Evolutionary conservation across 345 rosid species (phyloP).

Genomic region (Eucalyptus decipiens): DNA sequence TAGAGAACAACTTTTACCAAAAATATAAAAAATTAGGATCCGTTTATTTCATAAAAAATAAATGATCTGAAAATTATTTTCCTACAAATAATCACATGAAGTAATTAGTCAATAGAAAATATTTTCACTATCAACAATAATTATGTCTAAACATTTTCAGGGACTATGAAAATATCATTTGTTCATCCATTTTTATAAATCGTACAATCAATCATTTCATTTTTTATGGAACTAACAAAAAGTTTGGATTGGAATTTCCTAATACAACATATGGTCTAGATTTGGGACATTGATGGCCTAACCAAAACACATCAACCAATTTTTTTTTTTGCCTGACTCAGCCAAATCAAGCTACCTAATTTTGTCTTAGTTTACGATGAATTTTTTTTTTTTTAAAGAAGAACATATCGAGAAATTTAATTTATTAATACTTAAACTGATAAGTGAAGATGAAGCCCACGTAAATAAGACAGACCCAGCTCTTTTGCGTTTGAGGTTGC

Average conservation of each 20-base stretch:
- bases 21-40: background rate
- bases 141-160: background rate
- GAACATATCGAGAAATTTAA: background rate
- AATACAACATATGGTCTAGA: background rate
- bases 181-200: background rate
- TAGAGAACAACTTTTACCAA: background rate
- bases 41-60: background rate
- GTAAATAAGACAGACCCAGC: background rate
- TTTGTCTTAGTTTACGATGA: background rate
- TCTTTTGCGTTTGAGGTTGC: background rate
- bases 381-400: rapidly evolving
- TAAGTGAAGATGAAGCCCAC: background rate
- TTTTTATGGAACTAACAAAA: background rate
- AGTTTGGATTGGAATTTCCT: background rate
- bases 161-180: background rate
- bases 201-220: background rate
- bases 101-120: background rate
- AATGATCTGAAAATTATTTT: background rate
- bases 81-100: background rate
- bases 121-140: background rate
- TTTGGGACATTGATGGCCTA: background rate
- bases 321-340: background rate
- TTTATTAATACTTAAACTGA: background rate
- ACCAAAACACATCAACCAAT: background rate
- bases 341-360: background rate